phyloP scores from a whole-genome alignment of 129 eudicot genomes.

The Saussurea involucrata region DNA sequence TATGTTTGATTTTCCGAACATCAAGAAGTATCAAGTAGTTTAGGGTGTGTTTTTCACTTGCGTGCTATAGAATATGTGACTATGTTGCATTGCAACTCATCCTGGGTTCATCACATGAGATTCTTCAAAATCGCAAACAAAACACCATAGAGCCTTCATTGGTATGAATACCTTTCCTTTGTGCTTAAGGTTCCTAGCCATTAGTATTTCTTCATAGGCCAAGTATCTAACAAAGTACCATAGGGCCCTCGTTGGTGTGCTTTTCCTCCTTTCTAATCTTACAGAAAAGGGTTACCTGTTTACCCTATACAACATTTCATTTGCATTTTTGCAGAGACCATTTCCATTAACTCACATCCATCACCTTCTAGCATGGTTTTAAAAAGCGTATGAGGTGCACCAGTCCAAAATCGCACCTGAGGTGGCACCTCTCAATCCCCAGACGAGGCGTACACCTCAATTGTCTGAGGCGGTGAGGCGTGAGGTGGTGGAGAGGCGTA shows the following conservation, averaged over 20 bases:
- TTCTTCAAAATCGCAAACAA: neutral
- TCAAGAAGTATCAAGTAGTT: neutral
- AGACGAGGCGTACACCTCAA: too few species aligned
- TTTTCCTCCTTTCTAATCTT: conserved; percentile 11
- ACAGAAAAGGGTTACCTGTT: neutral
- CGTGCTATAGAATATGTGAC: neutral
- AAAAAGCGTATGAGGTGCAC: too few species aligned
- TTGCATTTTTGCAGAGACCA: too few species aligned
- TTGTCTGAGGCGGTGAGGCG: too few species aligned
- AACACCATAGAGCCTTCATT: neutral
- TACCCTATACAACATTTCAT: too few species aligned
- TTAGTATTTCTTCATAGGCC: neutral
- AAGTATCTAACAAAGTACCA: conserved; percentile 53
- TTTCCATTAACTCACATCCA: too few species aligned
- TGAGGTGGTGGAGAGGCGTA: too few species aligned
- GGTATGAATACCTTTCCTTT: neutral
- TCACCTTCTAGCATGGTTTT: too few species aligned
- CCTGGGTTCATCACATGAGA: neutral
- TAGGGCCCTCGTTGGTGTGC: conserved; percentile 44
- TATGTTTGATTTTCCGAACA: neutral
- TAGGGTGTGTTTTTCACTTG: neutral
- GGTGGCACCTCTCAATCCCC: too few species aligned
- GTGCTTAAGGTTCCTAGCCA: neutral
- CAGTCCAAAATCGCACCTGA: too few species aligned
- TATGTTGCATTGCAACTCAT: neutral